These are phyloP conservation scores for Tylopilus vinaceipallidus DNA, from an alignment of 768 basidiomycete species.

Conservation along the genomic window DNA sequence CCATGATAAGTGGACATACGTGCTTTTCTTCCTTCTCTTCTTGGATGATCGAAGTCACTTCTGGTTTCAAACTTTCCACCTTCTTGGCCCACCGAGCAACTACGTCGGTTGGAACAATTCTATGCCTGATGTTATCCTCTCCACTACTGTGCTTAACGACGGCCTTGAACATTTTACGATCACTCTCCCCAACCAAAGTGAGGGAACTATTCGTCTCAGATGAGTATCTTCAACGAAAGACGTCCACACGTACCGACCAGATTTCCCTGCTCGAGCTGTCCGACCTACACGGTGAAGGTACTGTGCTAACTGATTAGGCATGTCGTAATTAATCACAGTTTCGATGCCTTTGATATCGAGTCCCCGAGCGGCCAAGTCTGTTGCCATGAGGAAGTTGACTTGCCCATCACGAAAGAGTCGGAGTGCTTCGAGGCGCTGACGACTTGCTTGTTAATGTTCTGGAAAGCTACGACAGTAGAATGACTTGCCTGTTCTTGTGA, in stretches of 20 bases:
- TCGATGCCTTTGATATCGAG: slow-evolving; percentile 97
- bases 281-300: slow-evolving; percentile 97
- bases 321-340: slow-evolving; percentile 98
- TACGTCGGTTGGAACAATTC: slow-evolving; percentile 77
- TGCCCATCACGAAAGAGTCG: slow-evolving; percentile 83
- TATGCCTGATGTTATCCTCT: slow-evolving; percentile 83
- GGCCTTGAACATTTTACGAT: slow-evolving; percentile 94
- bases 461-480: background rate
- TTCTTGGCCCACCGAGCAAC: slow-evolving; percentile 68
- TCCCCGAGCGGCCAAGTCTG: slow-evolving; percentile 92
- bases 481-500: slow-evolving; percentile 86
- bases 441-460: slow-evolving; percentile 2
- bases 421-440: slow-evolving; percentile 80
- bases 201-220: slow-evolving; percentile 61
- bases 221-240: background rate
- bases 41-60: slow-evolving; percentile 73
- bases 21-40: slow-evolving; percentile 97
- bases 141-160: slow-evolving; percentile 85
- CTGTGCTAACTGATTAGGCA: slow-evolving; percentile 90
- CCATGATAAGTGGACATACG: slow-evolving; percentile 40
- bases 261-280: slow-evolving; percentile 92
- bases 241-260: slow-evolving; percentile 68
- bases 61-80: slow-evolving; percentile 67
- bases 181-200: slow-evolving; percentile 92
- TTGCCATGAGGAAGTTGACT: slow-evolving; percentile 94